Evolutionary conservation across 2,329 filamentous ascomycete genomes (phyloP).

Genomic region (Didymella glomerata): DNA sequence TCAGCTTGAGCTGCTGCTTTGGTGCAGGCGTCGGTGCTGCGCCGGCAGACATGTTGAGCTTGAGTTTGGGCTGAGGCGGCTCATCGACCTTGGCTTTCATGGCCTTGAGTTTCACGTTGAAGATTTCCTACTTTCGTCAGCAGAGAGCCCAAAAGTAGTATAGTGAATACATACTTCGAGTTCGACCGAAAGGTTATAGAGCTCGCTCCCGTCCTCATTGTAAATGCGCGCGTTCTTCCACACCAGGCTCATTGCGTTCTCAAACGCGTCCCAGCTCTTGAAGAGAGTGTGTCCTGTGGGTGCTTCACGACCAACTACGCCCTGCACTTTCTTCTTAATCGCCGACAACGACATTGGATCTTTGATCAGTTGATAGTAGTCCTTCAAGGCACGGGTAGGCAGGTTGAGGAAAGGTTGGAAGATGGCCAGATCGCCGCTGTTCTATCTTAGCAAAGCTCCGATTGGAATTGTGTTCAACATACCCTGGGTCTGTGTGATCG

Average conservation of each 20-base stretch:
- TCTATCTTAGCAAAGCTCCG: slow-evolving; percentile 18
- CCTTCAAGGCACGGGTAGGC: slow-evolving; percentile 76
- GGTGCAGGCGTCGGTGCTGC: slow-evolving; percentile 33
- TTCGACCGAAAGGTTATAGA: slow-evolving; percentile 77
- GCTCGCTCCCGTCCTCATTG: slow-evolving; percentile 90
- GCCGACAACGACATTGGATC: slow-evolving; percentile 81
- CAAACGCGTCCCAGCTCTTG: slow-evolving; percentile 83
- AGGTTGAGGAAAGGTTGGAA: slow-evolving; percentile 80
- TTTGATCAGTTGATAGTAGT: slow-evolving; percentile 86
- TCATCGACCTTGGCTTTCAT: slow-evolving; percentile 77
- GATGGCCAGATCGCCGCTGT: slow-evolving; percentile 68
- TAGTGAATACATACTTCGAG: slow-evolving; percentile 70
- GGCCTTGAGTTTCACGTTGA: slow-evolving; percentile 72
- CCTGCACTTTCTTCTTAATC: slow-evolving; percentile 79
- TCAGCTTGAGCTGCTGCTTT: slow-evolving; percentile 69
- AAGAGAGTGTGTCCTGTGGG: slow-evolving; percentile 71
- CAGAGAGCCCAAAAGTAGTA: neutral
- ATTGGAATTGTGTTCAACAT: slow-evolving; percentile 12
- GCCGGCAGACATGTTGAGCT: slow-evolving; percentile 71
- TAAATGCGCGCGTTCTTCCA: slow-evolving; percentile 90
- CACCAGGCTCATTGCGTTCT: slow-evolving; percentile 79
- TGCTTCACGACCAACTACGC: slow-evolving; percentile 72
- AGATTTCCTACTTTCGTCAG: slow-evolving; percentile 66
- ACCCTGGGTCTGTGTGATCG: slow-evolving; percentile 65
- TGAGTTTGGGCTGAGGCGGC: slow-evolving; percentile 78